Conservation (phyloP, 2,329 filamentous ascomycete genomes). For the Paraphoma chrysanthemicola region DNA sequence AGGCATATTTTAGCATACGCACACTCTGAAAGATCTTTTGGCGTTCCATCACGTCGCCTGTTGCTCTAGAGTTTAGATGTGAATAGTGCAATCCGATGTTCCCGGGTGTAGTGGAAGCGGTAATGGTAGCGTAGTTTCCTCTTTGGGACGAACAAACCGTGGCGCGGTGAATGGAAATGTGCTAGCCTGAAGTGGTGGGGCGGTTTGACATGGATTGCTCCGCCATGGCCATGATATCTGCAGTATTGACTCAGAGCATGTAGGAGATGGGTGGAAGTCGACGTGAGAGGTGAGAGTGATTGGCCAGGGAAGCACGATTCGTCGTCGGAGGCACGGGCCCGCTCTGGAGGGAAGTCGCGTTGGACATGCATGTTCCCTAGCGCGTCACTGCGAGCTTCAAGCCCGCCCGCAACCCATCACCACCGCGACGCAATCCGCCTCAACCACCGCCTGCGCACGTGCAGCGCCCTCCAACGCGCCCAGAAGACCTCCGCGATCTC, state of each 20-base stretch:
- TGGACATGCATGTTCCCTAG: constrained; percentile 14
- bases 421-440: constrained; percentile 18
- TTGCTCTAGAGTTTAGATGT: background rate
- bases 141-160: background rate
- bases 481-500: constrained; percentile 1
- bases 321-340: constrained; percentile 8
- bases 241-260: background rate
- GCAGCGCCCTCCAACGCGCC: constrained; percentile 4
- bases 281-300: constrained; percentile 1
- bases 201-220: background rate
- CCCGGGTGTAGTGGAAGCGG: too few species aligned
- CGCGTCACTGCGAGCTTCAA: constrained; percentile 22
- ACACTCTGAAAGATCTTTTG: constrained; percentile 51
- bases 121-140: background rate
- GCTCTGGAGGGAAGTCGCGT: constrained; percentile 10
- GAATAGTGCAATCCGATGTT: background rate
- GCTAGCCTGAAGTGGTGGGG: background rate
- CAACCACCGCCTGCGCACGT: constrained; percentile 10
- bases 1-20: constrained; percentile 1
- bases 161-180: background rate
- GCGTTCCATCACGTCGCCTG: constrained; percentile 37
- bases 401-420: constrained; percentile 8
- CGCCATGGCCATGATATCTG: background rate
- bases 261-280: background rate
- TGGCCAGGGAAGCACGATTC: background rate